A percentile compares a stretch with the other conserved stretches of the same genome.
Evolutionary conservation across 208 protist genomes (phyloP).

Genomic region (Trypanosoma cruzi): DNA sequence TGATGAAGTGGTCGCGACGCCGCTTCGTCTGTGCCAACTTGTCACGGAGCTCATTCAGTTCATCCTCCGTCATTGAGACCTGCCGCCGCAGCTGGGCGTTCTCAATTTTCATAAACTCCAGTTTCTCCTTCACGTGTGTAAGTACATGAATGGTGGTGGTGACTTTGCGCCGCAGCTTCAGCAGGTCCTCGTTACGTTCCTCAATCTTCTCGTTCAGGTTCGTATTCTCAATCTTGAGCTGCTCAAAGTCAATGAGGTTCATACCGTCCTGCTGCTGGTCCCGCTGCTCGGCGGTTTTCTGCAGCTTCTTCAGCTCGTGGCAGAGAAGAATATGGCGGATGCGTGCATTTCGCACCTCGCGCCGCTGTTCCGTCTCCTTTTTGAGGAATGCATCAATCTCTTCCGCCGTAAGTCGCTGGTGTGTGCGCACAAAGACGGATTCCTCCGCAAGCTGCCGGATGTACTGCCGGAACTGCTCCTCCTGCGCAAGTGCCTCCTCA

Average conservation of each 20-base stretch:
- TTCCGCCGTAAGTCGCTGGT: slow-evolving; percentile 63
- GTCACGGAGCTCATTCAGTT: slow-evolving; percentile 85
- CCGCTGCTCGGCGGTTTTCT: slow-evolving; percentile 37
- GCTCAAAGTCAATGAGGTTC: slow-evolving; percentile 99
- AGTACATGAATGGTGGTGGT: slow-evolving; percentile 97
- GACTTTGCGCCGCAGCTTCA: slow-evolving; percentile 95
- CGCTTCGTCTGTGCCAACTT: slow-evolving; percentile 93
- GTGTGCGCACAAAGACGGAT: slow-evolving; percentile 76
- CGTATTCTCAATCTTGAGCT: slow-evolving; percentile 99
- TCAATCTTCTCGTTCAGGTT: slow-evolving; percentile 99
- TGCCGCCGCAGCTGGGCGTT: slow-evolving; percentile 87
- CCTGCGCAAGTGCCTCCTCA: slow-evolving; percentile 59
- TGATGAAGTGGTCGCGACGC: slow-evolving; percentile 84
- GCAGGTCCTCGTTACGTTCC: slow-evolving; percentile 97
- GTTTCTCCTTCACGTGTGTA: slow-evolving; percentile 98
- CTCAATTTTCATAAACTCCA: slow-evolving; percentile 95
- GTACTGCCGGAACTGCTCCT: slow-evolving; percentile 75
- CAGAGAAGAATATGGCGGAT: slow-evolving; percentile 93
- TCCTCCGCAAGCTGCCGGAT: slow-evolving; percentile 54
- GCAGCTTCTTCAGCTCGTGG: slow-evolving; percentile 78
- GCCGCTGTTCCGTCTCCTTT: slow-evolving; percentile 70
- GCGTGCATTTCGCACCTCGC: slow-evolving; percentile 78
- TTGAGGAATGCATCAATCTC: slow-evolving; percentile 78
- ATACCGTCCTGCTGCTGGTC: slow-evolving; percentile 90
- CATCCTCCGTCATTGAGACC: slow-evolving; percentile 90